Conservation (phyloP, 331 rosid species). For the Pyrus hybrid region DNA sequence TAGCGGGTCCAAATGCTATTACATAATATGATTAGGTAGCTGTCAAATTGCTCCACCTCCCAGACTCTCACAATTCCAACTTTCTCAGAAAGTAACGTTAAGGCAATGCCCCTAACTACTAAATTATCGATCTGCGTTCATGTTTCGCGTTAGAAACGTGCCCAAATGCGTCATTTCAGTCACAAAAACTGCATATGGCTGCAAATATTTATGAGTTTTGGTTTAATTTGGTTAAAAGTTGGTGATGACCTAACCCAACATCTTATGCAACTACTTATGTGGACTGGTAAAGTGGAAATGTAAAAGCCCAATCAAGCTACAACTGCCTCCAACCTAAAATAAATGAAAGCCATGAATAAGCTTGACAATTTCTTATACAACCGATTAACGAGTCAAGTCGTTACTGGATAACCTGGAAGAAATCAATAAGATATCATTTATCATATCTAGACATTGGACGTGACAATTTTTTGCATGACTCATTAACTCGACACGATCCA, state of each 20-base stretch:
- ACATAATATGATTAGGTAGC: neutral
- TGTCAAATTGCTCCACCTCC: conserved; percentile 6
- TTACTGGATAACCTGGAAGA: fast-evolving
- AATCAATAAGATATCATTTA: no score
- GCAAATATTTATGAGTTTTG: neutral
- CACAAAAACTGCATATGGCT: neutral
- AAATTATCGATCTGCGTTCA: neutral
- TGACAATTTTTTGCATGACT: no score
- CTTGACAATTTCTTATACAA: no score
- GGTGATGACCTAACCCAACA: neutral
- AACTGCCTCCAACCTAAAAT: no score
- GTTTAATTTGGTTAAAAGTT: neutral
- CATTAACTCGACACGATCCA: no score
- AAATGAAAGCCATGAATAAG: no score
- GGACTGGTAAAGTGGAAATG: neutral
- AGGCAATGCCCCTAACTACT: neutral
- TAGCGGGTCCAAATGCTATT: neutral
- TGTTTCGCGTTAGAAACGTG: neutral
- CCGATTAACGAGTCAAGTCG: no score
- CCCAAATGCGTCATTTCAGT: conserved; percentile 1
- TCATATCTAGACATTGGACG: no score
- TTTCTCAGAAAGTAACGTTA: neutral
- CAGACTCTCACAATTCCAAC: neutral
- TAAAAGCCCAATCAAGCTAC: neutral
- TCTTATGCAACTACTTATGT: neutral